Conservation (phyloP, 2,329 filamentous ascomycete genomes). For the Paradendryphiella salina region DNA sequence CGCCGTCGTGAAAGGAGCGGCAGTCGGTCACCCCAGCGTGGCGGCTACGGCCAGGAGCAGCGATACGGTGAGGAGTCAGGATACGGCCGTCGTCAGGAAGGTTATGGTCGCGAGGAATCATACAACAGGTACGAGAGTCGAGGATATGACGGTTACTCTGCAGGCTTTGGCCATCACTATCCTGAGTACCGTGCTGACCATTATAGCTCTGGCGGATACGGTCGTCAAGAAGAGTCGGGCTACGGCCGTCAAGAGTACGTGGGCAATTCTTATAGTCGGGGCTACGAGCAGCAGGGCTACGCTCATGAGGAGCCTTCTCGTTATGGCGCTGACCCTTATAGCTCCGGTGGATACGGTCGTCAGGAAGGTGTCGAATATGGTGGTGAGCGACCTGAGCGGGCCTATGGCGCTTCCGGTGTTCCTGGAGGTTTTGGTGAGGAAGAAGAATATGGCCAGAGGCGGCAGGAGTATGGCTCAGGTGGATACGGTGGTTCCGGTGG, state of each 20-base stretch:
- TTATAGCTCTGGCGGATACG: constrained; percentile 9
- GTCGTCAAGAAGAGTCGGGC: constrained; percentile 8
- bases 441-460: constrained; percentile 20
- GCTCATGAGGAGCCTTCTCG: neutral
- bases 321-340: constrained; percentile 10
- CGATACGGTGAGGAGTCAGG: constrained; percentile 27
- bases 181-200: constrained; percentile 1
- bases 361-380: constrained; percentile 16
- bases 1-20: constrained; percentile 25
- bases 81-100: constrained; percentile 18
- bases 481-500: constrained; percentile 17
- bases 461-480: constrained; percentile 24
- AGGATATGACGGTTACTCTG: neutral
- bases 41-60: constrained; percentile 30
- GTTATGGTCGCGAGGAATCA: constrained; percentile 9
- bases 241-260: constrained; percentile 8
- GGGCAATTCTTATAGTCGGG: neutral
- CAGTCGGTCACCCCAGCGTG: constrained; percentile 29
- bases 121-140: constrained; percentile 6
- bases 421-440: constrained; percentile 20
- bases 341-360: constrained; percentile 19
- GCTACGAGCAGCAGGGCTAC: constrained; percentile 4
- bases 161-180: neutral
- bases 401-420: constrained; percentile 15
- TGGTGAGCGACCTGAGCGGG: constrained; percentile 14